Percentiles rank a stretch among this genome's conserved stretches.
Evolutionary conservation across 352 stramenopile species (phyloP).

Genomic region (Phytophthora citricola): DNA sequence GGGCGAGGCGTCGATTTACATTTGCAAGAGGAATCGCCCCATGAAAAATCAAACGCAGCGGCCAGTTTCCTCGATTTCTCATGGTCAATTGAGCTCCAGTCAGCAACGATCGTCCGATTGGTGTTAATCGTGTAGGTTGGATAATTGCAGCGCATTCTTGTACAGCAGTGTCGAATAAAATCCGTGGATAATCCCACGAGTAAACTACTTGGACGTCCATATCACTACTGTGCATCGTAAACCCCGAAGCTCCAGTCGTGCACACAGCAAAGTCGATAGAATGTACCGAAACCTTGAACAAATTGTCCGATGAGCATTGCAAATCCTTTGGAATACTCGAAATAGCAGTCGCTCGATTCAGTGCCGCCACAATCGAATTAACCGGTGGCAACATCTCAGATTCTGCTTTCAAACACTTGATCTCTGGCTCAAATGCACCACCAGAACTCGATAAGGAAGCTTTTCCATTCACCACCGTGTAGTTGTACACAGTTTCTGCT

Average conservation of each 20-base stretch:
- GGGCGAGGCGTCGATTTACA: conserved; percentile 12
- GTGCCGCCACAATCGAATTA: conserved; percentile 9
- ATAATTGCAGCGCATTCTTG: background rate
- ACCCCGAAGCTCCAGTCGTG: conserved; percentile 4
- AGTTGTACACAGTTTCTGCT: conserved; percentile 18
- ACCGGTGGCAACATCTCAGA: conserved; percentile 3
- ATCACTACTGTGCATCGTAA: conserved; percentile 12
- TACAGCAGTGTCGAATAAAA: background rate
- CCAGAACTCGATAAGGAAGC: conserved; percentile 11
- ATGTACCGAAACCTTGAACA: conserved; percentile 10
- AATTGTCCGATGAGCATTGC: background rate
- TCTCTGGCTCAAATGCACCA: background rate
- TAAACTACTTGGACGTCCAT: conserved; percentile 13
- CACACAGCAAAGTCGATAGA: conserved; percentile 9
- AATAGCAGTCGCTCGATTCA: background rate
- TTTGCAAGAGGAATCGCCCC: conserved; percentile 2
- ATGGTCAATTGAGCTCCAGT: background rate
- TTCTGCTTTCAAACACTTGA: conserved; percentile 16
- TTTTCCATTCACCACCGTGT: conserved; percentile 21
- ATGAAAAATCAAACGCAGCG: conserved; percentile 8
- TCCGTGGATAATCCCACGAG: background rate
- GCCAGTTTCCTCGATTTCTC: background rate
- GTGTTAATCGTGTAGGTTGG: background rate
- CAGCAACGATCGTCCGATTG: background rate
- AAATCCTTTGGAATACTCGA: background rate